These are phyloP conservation scores for Solanum stenotomum DNA, from an alignment of 257 asterid genomes.

Conservation along the genomic window DNA sequence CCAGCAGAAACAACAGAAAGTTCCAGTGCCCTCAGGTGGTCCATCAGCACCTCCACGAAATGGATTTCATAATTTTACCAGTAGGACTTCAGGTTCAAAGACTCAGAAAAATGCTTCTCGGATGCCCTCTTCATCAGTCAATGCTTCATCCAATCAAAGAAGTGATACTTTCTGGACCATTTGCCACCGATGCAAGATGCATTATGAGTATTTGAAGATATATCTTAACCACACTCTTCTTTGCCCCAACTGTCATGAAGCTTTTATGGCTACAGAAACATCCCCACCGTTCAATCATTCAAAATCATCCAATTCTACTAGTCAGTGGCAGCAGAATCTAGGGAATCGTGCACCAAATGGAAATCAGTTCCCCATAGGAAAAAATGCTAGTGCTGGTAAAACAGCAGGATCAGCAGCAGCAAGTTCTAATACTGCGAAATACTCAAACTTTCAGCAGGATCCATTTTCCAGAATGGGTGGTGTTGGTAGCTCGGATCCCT, in stretches of 20 bases:
- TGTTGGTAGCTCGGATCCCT: conserved; percentile 25
- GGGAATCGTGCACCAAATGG: conserved; percentile 15
- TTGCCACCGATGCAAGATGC: conserved; percentile 66
- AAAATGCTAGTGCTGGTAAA: conserved; percentile 24
- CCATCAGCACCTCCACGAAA: conserved; percentile 41
- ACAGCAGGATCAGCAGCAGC: conserved; percentile 24
- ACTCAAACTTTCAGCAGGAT: conserved; percentile 16
- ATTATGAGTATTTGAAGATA: conserved; percentile 52
- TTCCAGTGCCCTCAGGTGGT: conserved; percentile 30
- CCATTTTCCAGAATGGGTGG: conserved; percentile 20
- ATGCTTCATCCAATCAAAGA: conserved; percentile 26
- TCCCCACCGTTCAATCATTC: conserved; percentile 37
- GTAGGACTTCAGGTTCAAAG: conserved; percentile 27
- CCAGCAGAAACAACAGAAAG: conserved; percentile 39
- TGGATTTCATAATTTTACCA: conserved; percentile 33
- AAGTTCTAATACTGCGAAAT: conserved; percentile 11
- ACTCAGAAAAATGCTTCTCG: conserved; percentile 16
- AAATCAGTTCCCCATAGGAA: conserved; percentile 18
- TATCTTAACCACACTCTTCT: conserved; percentile 64
- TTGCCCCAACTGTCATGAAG: conserved; percentile 54
- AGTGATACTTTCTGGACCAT: conserved; percentile 72
- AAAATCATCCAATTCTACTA: conserved; percentile 20
- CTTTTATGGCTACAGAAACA: conserved; percentile 52
- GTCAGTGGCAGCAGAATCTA: conserved; percentile 16
- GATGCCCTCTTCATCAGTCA: conserved; percentile 18